Conservation (phyloP, 2,329 filamentous ascomycete species). For the Epichloe sp. region DNA sequence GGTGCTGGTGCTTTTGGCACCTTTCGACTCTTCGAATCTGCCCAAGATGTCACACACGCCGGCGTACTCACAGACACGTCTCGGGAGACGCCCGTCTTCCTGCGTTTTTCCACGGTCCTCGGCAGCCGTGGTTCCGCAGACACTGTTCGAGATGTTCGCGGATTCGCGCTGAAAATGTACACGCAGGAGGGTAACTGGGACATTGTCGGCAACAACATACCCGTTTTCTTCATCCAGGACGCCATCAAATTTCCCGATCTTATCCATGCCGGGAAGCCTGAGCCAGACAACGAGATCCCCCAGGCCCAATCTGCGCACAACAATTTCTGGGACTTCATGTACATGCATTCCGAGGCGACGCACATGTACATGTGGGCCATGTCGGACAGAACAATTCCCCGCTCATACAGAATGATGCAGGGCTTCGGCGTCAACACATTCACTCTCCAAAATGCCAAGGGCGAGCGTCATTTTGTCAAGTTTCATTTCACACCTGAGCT, state of each 20-base stretch:
- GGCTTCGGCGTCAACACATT: constrained; percentile 76
- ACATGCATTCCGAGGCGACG: constrained; percentile 50
- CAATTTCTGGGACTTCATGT: constrained; percentile 67
- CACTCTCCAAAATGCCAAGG: constrained; percentile 53
- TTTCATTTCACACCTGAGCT: constrained; percentile 65
- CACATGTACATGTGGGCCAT: constrained; percentile 74
- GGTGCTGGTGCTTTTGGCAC: constrained; percentile 58
- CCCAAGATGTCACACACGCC: constrained; percentile 52
- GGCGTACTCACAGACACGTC: constrained; percentile 43
- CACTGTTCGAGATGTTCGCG: constrained; percentile 70
- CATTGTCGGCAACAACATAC: constrained; percentile 7
- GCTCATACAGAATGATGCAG: constrained; percentile 74
- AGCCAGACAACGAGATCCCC: constrained; percentile 45
- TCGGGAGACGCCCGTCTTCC: constrained; percentile 32
- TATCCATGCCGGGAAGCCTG: constrained; percentile 42
- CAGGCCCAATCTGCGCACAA: constrained; percentile 61
- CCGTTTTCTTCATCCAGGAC: constrained; percentile 41
- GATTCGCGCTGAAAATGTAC: constrained; percentile 57
- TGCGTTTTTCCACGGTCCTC: constrained; percentile 65
- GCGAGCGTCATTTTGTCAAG: constrained; percentile 61
- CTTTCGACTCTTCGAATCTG: constrained; percentile 54
- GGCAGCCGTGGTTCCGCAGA: constrained; percentile 66
- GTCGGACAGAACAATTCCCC: constrained; percentile 60
- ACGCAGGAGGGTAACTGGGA: constrained; percentile 37
- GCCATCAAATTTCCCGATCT: constrained; percentile 62